These are phyloP conservation scores for Corymbia calophylla DNA, from an alignment of 441 rosid species.

Conservation along the genomic window DNA sequence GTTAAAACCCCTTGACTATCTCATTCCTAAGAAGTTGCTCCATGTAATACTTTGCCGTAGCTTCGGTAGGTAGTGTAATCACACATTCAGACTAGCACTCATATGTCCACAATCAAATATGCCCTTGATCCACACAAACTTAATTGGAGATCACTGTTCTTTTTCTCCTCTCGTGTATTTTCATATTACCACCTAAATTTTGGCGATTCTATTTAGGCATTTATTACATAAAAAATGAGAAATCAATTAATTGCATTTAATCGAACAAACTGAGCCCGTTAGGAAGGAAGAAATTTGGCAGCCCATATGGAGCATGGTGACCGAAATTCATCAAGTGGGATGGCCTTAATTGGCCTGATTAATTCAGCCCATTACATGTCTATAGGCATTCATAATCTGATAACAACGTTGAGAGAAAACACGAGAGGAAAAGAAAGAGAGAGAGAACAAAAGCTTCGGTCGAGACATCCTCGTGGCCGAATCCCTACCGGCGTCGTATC, in stretches of 20 bases:
- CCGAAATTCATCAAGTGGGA: neutral
- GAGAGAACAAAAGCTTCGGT: no score
- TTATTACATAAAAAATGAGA: neutral
- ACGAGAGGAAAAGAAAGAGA: no score
- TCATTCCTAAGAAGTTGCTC: neutral
- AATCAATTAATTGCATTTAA: no score
- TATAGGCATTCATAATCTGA: no score
- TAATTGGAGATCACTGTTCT: neutral
- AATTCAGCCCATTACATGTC: neutral
- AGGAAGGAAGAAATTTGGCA: neutral
- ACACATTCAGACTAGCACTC: neutral
- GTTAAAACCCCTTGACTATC: neutral
- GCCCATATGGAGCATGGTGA: neutral
- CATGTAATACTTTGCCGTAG: neutral
- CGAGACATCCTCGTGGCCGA: no score
- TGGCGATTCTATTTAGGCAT: no score
- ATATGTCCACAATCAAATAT: neutral
- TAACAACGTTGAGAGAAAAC: no score
- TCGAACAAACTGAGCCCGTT: no score
- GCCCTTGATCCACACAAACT: neutral
- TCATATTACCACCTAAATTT: neutral
- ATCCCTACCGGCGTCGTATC: no score
- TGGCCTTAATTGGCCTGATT: neutral
- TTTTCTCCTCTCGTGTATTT: neutral
- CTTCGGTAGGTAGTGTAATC: neutral